A percentile compares a stretch with the other conserved stretches of the same genome.
Conservation (phyloP, 306 rosid species). For the Quercus wislizeni region DNA sequence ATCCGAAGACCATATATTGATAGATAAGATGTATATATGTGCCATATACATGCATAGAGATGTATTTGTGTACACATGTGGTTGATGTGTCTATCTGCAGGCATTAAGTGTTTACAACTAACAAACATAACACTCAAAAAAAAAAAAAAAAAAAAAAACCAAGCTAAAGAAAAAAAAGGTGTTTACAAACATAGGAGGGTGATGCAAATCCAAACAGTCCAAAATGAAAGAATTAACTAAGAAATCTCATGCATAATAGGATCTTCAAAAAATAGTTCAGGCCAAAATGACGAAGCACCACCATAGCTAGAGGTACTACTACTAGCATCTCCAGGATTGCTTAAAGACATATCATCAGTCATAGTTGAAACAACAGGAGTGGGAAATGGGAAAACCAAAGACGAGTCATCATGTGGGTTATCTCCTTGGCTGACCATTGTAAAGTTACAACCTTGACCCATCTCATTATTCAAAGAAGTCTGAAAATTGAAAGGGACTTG, state of each 20-base stretch:
- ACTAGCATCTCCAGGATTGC: conserved; percentile 49
- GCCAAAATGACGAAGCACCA: conserved; percentile 56
- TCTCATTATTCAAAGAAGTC: conserved; percentile 51
- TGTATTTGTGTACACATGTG: not conserved
- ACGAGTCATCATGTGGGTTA: conserved; percentile 26
- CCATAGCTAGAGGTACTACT: conserved; percentile 58
- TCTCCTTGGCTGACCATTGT: conserved; percentile 46
- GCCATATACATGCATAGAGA: not conserved
- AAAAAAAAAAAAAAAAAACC: too few species aligned
- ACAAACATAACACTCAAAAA: too few species aligned
- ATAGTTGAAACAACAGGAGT: conserved; percentile 31
- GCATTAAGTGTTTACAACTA: conserved; percentile 17
- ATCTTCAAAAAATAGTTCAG: conserved; percentile 49
- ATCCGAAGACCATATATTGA: not conserved
- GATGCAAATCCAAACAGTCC: conserved; percentile 14
- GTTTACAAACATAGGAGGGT: conserved; percentile 14
- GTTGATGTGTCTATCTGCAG: conserved; percentile 14
- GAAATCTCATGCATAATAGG: conserved; percentile 44
- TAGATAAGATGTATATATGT: not conserved
- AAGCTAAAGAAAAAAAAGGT: not conserved
- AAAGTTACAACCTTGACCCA: conserved; percentile 43
- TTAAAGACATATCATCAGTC: conserved; percentile 10
- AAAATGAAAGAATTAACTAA: conserved; percentile 27
- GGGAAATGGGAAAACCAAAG: conserved; percentile 37
- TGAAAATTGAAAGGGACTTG: conserved; percentile 65